Base-by-base conservation (phyloP, 768 basidiomycete species). In the Panellus pusillus region DNA sequence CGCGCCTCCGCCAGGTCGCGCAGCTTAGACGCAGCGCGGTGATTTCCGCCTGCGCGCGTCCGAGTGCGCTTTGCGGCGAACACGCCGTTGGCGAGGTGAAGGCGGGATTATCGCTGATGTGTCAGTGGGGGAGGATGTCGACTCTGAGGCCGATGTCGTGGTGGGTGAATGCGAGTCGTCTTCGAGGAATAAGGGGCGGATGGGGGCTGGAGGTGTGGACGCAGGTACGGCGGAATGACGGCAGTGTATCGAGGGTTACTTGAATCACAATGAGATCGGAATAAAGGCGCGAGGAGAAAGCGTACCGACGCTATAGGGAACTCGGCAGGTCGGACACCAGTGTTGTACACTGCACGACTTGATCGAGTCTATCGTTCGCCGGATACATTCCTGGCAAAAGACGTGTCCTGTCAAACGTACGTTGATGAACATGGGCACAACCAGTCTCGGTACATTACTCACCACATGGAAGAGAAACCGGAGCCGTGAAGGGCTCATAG, bases 381-480 rank as follows among this genome's bases (percentile, higher is more conserved):
- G 50, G n/a, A 57, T 17, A 15, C 55, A 57, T 9, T 52, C 50
- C 14, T 39, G 46, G 41, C 55, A 57, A 28, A 57, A 57, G 37
- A 57, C 39, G 29, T 57, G 55, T 11, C 55, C 55, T 57, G 18
- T 12, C 24, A 24, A 24, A 6, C 24, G 9, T 6, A 11, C 32
- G 7, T 12, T 9, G 2, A 14, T 36, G 28, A 17, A 9, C 6
- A 14, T 13, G 19, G 8, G 19, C n/a, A 9, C 2, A 14, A n/a
- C 12, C 14, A 8, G 11, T 9, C 15, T 7, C 24, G 14, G 4
- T 15, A 17, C 6, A 1, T 9, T 13, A 42, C 50, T 9, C 29
- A 57, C 55, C 55, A 44, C 55, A 57, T 14, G 55, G 55, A 18
- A 57, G 27, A 18, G 55, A 57, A 31, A 52, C 46, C 4, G 55